phyloP scores from a whole-genome alignment of 1,284 basidiomycete species.

The Mycena citricolor region DNA sequence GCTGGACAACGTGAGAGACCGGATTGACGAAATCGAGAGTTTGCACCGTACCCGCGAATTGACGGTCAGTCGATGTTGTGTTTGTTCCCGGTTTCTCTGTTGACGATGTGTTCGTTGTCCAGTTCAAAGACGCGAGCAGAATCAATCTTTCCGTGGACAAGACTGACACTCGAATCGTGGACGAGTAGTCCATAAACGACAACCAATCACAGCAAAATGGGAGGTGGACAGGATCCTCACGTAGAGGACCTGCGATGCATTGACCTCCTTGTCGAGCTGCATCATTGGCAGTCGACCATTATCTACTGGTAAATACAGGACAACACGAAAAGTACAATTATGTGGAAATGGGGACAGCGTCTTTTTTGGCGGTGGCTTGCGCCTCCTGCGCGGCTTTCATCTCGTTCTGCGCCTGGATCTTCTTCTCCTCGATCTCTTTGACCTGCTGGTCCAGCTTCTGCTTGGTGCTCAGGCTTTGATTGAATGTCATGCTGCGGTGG shows the following conservation, averaged over 20 bases:
- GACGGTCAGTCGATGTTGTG: constrained; percentile 49
- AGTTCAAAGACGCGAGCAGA: constrained; percentile 69
- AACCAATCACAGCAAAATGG: no score
- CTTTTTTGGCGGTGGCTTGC: constrained; percentile 51
- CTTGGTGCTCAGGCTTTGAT: constrained; percentile 50
- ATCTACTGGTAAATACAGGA: no score
- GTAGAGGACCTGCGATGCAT: no score
- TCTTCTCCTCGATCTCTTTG: constrained; percentile 58
- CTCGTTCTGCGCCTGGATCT: constrained; percentile 57
- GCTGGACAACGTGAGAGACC: constrained; percentile 66
- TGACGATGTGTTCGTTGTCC: constrained; percentile 4
- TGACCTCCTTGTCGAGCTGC: no score
- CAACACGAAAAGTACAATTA: constrained; percentile 29
- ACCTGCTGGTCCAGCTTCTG: constrained; percentile 57
- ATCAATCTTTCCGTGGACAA: constrained; percentile 64
- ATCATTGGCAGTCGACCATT: constrained; percentile 9
- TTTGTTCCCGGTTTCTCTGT: constrained; percentile 1
- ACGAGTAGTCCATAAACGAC: no score
- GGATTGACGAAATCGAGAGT: constrained; percentile 76
- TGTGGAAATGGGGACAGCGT: constrained; percentile 56
- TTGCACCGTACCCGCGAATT: constrained; percentile 70
- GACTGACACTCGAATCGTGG: constrained; percentile 35
- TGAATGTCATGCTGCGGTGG: constrained; percentile 69
- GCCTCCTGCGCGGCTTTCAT: constrained; percentile 57
- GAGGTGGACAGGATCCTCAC: no score